Percentiles rank a stretch among this genome's conserved stretches.
Conservation (phyloP, 2,329 filamentous ascomycete species). For the Neobulgaria alba region DNA sequence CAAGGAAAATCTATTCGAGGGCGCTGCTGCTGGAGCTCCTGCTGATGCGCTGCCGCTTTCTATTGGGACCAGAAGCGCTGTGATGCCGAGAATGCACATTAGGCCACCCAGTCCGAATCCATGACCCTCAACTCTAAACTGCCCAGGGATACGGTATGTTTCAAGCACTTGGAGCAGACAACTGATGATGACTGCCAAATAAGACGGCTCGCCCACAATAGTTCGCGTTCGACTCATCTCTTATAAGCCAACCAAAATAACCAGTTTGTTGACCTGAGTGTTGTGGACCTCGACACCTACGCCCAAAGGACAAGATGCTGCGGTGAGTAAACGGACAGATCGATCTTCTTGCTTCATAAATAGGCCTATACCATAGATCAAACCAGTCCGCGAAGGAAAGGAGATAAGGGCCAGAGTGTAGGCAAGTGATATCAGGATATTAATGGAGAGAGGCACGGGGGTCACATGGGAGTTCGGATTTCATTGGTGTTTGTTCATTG, state of each 20-base stretch:
- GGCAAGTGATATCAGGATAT: constrained; percentile 43
- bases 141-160: too few species aligned
- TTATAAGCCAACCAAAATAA: too few species aligned
- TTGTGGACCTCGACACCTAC: constrained; percentile 65
- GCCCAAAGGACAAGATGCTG: constrained; percentile 41
- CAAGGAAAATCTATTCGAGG: not conserved
- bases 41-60: too few species aligned
- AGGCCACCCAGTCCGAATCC: too few species aligned
- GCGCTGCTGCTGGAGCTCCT: not conserved
- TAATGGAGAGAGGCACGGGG: not conserved
- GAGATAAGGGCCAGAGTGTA: constrained; percentile 71
- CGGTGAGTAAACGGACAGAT: constrained; percentile 59
- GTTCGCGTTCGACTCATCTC: too few species aligned
- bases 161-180: too few species aligned
- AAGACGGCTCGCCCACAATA: too few species aligned
- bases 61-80: constrained; percentile 4
- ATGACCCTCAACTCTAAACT: too few species aligned
- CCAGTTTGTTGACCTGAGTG: too few species aligned
- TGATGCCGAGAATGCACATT: too few species aligned
- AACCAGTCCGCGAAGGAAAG: constrained; percentile 34
- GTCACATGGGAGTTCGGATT: not conserved
- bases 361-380: constrained; percentile 63
- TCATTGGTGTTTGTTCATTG: constrained; percentile 21
- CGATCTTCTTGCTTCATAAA: constrained; percentile 73
- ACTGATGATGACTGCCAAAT: too few species aligned